Conservation (phyloP, 2,329 filamentous ascomycete genomes). For the Thermothelomyces thermophilus region DNA sequence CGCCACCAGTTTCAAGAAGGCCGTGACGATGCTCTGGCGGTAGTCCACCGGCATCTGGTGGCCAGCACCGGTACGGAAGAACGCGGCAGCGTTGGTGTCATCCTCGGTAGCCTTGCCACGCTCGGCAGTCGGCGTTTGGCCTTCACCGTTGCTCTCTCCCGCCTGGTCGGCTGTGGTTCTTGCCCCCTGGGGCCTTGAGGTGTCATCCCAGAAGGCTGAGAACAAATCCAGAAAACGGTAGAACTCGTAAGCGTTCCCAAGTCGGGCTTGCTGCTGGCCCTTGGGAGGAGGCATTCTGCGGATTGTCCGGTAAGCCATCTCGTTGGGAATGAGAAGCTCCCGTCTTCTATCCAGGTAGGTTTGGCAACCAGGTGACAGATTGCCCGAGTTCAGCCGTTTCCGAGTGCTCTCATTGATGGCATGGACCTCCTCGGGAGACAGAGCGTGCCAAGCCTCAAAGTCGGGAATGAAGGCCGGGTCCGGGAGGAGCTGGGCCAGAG, state of each 20-base stretch:
- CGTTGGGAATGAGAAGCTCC: slow-evolving; percentile 51
- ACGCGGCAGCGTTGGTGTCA: slow-evolving; percentile 18
- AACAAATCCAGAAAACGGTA: slow-evolving; percentile 56
- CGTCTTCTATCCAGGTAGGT: slow-evolving; percentile 52
- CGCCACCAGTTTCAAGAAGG: slow-evolving; percentile 57
- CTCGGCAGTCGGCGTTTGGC: not conserved
- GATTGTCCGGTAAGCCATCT: slow-evolving; percentile 54
- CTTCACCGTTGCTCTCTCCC: slow-evolving; percentile 3
- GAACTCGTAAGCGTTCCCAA: slow-evolving; percentile 61
- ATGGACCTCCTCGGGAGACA: slow-evolving; percentile 44
- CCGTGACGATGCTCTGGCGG: slow-evolving; percentile 49
- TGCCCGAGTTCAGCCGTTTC: slow-evolving; percentile 45
- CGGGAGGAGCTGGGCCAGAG: slow-evolving; percentile 46
- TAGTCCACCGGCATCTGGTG: slow-evolving; percentile 52
- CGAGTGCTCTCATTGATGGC: slow-evolving; percentile 44
- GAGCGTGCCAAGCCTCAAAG: slow-evolving; percentile 44
- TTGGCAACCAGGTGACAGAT: slow-evolving; percentile 49
- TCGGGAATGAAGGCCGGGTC: slow-evolving; percentile 47
- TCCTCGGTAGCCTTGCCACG: slow-evolving; percentile 10
- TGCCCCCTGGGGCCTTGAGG: slow-evolving; percentile 33
- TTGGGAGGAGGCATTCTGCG: slow-evolving; percentile 49
- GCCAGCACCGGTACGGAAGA: slow-evolving; percentile 44
- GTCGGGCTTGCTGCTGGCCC: slow-evolving; percentile 46
- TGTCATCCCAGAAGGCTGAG: slow-evolving; percentile 57
- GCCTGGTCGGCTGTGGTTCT: slow-evolving; percentile 4